phyloP scores from a whole-genome alignment of 345 rosid genomes.

The Litchi chinensis region DNA sequence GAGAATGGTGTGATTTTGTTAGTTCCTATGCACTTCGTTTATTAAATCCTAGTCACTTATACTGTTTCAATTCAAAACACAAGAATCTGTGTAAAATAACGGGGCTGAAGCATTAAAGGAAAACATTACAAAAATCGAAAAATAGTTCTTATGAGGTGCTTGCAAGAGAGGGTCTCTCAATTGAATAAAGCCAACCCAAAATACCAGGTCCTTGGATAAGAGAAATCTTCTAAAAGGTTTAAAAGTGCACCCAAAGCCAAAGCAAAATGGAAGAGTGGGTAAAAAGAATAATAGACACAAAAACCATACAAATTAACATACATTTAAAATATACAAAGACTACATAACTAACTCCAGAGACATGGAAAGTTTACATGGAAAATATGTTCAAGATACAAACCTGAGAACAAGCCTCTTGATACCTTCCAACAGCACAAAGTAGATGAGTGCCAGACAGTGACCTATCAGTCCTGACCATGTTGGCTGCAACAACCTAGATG shows the following conservation, averaged over 20 bases:
- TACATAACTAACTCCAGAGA: not conserved
- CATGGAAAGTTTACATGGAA: not conserved
- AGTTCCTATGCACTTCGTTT: too few relatives aligned
- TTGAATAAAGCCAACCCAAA: not conserved
- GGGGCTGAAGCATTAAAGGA: too few relatives aligned
- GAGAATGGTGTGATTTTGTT: too few relatives aligned
- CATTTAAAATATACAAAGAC: not conserved
- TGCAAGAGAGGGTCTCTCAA: too few relatives aligned
- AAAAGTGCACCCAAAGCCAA: not conserved
- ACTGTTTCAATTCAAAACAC: too few relatives aligned
- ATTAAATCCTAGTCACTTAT: too few relatives aligned
- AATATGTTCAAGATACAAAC: slow-evolving; percentile 31
- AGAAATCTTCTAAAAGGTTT: not conserved
- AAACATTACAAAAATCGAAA: too few relatives aligned
- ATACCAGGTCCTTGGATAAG: not conserved
- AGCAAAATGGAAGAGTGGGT: not conserved
- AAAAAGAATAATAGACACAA: not conserved
- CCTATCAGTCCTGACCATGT: slow-evolving; percentile 91
- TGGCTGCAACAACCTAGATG: slow-evolving; percentile 92
- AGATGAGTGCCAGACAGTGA: slow-evolving; percentile 93
- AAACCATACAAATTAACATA: not conserved
- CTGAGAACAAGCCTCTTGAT: slow-evolving; percentile 99
- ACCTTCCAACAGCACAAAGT: slow-evolving; percentile 94
- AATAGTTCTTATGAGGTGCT: too few relatives aligned
- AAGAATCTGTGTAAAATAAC: too few relatives aligned